phyloP scores from a whole-genome alignment of 1,284 basidiomycete species.

The Xerocomus nothofagi region DNA sequence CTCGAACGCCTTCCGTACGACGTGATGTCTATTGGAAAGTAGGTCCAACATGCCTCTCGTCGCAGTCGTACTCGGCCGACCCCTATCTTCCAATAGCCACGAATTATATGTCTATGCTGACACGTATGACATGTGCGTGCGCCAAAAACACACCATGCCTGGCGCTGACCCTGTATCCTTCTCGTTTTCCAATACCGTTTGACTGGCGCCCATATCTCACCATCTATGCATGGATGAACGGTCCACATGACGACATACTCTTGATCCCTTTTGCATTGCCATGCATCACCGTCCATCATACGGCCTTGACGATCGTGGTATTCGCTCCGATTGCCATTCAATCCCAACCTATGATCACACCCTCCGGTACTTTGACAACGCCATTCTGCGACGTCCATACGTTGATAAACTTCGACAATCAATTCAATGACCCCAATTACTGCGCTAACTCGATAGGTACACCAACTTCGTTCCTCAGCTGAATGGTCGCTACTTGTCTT shows the following conservation, averaged over 20 bases:
- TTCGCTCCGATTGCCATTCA: neutral
- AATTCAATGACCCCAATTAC: neutral
- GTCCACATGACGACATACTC: neutral
- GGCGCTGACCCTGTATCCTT: slow-evolving; percentile 12
- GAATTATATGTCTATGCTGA: slow-evolving; percentile 82
- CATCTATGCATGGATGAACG: neutral
- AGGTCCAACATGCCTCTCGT: slow-evolving; percentile 1
- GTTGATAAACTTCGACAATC: neutral
- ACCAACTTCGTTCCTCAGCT: slow-evolving; percentile 73
- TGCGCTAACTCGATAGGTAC: slow-evolving; percentile 42
- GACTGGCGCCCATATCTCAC: neutral
- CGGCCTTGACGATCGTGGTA: slow-evolving; percentile 9
- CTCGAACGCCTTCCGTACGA: slow-evolving; percentile 80
- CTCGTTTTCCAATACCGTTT: neutral
- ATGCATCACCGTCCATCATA: neutral
- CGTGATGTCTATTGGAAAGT: slow-evolving; percentile 84
- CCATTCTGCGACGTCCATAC: neutral
- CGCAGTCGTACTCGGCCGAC: neutral
- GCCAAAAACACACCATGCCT: neutral
- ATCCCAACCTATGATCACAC: neutral
- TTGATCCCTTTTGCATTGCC: neutral
- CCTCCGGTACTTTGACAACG: neutral
- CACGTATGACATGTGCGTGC: slow-evolving; percentile 68
- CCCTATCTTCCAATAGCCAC: slow-evolving; percentile 49
- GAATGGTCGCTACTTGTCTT: slow-evolving; percentile 77